Conservation (phyloP, 23 red algal genomes). For the Agarophyton chilense region DNA sequence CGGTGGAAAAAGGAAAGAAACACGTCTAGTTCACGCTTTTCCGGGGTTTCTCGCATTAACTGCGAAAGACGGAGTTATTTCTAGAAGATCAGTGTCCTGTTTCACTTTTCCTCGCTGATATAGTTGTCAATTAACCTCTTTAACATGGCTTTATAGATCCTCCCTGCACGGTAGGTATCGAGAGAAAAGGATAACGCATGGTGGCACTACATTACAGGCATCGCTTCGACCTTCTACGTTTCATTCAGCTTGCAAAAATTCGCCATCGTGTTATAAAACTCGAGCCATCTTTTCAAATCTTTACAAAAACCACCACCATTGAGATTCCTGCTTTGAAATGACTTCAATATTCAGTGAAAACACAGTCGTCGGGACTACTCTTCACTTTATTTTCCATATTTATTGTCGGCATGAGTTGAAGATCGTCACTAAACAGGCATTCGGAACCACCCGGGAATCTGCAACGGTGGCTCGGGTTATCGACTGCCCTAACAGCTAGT, state of each 20-base stretch:
- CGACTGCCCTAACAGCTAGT: neutral
- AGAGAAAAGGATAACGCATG: slow-evolving; percentile 15
- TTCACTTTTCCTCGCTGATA: slow-evolving; percentile 31
- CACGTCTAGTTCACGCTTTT: slow-evolving; percentile 28
- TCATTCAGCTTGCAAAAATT: neutral
- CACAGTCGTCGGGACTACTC: no score
- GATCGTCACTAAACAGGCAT: neutral
- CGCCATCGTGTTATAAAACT: slow-evolving; percentile 5
- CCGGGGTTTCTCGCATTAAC: neutral
- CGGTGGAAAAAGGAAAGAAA: neutral
- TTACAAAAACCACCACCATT: neutral
- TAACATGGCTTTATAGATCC: neutral
- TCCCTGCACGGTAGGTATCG: neutral
- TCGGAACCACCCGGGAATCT: neutral
- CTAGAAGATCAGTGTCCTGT: neutral
- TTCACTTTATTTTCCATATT: no score
- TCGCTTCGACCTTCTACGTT: neutral
- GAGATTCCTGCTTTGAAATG: no score
- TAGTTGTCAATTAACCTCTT: slow-evolving; percentile 7
- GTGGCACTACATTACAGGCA: slow-evolving; percentile 17
- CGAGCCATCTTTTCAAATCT: neutral
- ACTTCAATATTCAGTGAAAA: no score
- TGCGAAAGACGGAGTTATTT: slow-evolving; percentile 15
- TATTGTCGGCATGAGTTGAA: slow-evolving; percentile 1
- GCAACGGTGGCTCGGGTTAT: no score